A percentile compares a stretch with the other conserved stretches of the same genome.
These are phyloP conservation scores for Trifolium repens DNA, from an alignment of 306 rosid genomes.

Conservation along the genomic window DNA sequence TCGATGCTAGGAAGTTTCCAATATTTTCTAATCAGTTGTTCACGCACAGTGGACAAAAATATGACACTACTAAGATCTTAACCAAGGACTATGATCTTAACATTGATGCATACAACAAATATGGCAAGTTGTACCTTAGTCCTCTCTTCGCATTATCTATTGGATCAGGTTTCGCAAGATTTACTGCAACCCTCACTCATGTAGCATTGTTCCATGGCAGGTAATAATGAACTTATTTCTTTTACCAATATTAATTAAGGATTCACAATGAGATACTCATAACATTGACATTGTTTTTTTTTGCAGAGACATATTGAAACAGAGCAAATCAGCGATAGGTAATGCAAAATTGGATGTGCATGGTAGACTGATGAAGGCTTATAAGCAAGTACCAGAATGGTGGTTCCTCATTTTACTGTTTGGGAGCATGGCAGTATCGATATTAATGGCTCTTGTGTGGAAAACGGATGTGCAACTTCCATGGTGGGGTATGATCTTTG, in stretches of 20 bases:
- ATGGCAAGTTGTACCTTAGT: slow-evolving; percentile 93
- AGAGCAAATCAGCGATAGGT: slow-evolving; percentile 77
- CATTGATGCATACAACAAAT: slow-evolving; percentile 70
- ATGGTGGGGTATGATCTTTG: slow-evolving; percentile 99
- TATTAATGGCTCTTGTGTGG: slow-evolving; percentile 81
- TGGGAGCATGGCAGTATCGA: slow-evolving; percentile 70
- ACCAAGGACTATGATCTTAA: slow-evolving; percentile 73
- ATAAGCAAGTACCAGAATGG: slow-evolving; percentile 95
- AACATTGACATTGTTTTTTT: slow-evolving; percentile 30
- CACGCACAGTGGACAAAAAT: slow-evolving; percentile 65
- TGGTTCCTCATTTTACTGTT: slow-evolving; percentile 78
- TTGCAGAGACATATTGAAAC: slow-evolving; percentile 75
- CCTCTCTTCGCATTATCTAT: slow-evolving; percentile 96
- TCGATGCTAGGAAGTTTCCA: slow-evolving; percentile 94
- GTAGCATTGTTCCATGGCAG: slow-evolving; percentile 91
- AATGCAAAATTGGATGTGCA: slow-evolving; percentile 77
- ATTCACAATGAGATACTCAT: not conserved
- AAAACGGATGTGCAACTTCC: slow-evolving; percentile 78
- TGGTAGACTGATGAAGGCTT: slow-evolving; percentile 80
- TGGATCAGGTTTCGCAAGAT: slow-evolving; percentile 94
- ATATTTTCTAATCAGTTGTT: slow-evolving; percentile 87
- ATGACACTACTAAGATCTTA: slow-evolving; percentile 85
- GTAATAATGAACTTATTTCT: slow-evolving; percentile 43
- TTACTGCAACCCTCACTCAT: slow-evolving; percentile 90
- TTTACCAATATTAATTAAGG: not conserved